phyloP scores from a whole-genome alignment of 495 filamentous ascomycete genomes.

The Saxophila tyrrhenica region DNA sequence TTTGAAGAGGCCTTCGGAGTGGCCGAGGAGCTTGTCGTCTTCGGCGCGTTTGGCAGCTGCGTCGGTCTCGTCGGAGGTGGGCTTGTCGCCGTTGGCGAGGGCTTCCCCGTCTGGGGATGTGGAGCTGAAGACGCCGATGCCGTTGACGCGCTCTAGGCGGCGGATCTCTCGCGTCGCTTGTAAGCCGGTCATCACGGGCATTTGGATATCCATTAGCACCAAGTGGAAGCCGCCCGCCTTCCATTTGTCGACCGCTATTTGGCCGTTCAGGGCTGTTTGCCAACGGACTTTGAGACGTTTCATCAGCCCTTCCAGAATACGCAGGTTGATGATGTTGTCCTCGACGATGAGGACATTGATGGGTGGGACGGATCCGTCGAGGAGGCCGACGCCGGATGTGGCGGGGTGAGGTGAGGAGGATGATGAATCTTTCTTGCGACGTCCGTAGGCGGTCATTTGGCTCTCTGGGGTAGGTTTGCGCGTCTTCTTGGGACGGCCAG shows the following conservation, averaged over 20 bases:
- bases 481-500: constrained; percentile 39
- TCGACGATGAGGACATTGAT: constrained; percentile 98
- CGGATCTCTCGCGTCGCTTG: constrained; percentile 97
- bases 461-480: constrained; percentile 34
- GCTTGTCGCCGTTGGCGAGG: constrained; percentile 39
- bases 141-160: constrained; percentile 76
- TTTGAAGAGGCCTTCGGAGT: constrained; percentile 55
- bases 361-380: constrained; percentile 78
- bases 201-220: constrained; percentile 96
- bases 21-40: constrained; percentile 1
- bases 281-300: constrained; percentile 95
- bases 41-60: constrained; percentile 32
- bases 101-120: constrained; percentile 14
- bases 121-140: constrained; percentile 64
- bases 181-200: constrained; percentile 92
- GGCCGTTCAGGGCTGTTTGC: constrained; percentile 91
- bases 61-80: constrained; percentile 37
- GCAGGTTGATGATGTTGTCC: constrained; percentile 95
- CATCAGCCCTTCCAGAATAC: constrained; percentile 88
- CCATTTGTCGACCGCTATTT: constrained; percentile 89
- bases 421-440: constrained; percentile 31
- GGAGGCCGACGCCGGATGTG: constrained; percentile 48
- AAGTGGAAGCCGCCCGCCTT: constrained; percentile 88
- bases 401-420: constrained; percentile 20
- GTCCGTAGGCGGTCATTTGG: constrained; percentile 25